Percentiles rank a stretch among this genome's conserved stretches.
Evolutionary conservation across 2,329 filamentous ascomycete genomes (phyloP).

Genomic region (Knufia fluminis): DNA sequence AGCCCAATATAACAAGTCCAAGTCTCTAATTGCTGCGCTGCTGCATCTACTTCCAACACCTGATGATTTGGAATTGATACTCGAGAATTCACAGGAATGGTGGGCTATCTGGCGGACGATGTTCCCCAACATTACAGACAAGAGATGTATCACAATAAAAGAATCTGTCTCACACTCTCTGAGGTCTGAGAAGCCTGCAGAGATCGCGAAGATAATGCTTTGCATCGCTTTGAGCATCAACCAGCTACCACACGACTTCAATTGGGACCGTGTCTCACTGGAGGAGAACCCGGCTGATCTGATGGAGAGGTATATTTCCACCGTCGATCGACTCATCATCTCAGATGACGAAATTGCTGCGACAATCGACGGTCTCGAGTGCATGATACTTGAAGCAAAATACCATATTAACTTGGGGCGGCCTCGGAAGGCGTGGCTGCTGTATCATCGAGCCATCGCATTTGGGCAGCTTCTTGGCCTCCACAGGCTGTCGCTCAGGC

Average conservation of each 20-base stretch:
- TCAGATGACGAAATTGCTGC: slow-evolving; percentile 42
- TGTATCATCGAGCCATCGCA: slow-evolving; percentile 42
- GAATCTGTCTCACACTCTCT: slow-evolving; percentile 32
- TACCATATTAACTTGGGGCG: slow-evolving; percentile 47
- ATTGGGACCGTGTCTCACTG: slow-evolving; percentile 29
- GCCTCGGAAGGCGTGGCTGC: slow-evolving; percentile 47
- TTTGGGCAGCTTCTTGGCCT: slow-evolving; percentile 45
- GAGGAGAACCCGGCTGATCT: slow-evolving; percentile 35
- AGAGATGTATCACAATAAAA: slow-evolving; percentile 21
- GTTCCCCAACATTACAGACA: slow-evolving; percentile 27
- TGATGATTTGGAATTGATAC: slow-evolving; percentile 27
- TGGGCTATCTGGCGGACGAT: slow-evolving; percentile 29
- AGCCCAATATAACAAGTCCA: slow-evolving; percentile 24
- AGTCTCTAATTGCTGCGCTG: slow-evolving; percentile 23
- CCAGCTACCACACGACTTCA: slow-evolving; percentile 32
- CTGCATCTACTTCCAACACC: slow-evolving; percentile 28
- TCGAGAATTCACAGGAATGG: slow-evolving; percentile 26
- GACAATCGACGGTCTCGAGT: slow-evolving; percentile 46
- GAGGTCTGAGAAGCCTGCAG: slow-evolving; percentile 29
- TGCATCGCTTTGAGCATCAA: slow-evolving; percentile 37
- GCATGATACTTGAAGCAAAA: slow-evolving; percentile 42
- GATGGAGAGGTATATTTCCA: slow-evolving; percentile 38
- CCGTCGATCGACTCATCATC: slow-evolving; percentile 40
- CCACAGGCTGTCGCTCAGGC: slow-evolving; percentile 29
- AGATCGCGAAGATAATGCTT: slow-evolving; percentile 36